These are phyloP conservation scores for Carallia brachiata DNA, from an alignment of 345 rosid genomes.

Conservation along the genomic window DNA sequence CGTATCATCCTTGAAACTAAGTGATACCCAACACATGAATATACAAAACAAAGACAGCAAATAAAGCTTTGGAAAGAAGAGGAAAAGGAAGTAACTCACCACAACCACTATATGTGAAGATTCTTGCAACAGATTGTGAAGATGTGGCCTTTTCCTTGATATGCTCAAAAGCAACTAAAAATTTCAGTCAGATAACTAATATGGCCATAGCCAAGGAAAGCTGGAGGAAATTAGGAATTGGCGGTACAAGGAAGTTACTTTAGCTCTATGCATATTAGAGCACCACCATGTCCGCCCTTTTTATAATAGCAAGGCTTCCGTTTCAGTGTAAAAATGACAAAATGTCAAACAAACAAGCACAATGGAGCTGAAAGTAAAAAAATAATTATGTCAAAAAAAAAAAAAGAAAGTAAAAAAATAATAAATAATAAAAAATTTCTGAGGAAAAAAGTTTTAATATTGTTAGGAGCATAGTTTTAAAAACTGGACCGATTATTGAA, in stretches of 20 bases:
- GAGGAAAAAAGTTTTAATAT: no score
- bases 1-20: no score
- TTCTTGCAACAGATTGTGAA: background rate
- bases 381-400: background rate
- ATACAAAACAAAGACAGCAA: no score
- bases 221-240: background rate
- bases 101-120: background rate
- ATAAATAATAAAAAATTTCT: background rate
- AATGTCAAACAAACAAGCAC: background rate
- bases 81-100: background rate
- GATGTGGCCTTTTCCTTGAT: background rate
- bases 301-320: background rate
- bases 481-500: no score
- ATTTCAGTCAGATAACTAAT: background rate
- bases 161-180: background rate
- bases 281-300: background rate
- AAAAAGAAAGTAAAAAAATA: background rate
- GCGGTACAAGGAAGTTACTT: background rate
- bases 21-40: no score
- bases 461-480: no score
- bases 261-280: background rate
- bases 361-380: background rate
- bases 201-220: background rate
- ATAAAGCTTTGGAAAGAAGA: background rate
- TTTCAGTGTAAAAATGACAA: background rate